A percentile compares a stretch with the other conserved stretches of the same genome.
Evolutionary conservation across 108 stramenopile species (phyloP).

Genomic region (Schizochytrium sp.): DNA sequence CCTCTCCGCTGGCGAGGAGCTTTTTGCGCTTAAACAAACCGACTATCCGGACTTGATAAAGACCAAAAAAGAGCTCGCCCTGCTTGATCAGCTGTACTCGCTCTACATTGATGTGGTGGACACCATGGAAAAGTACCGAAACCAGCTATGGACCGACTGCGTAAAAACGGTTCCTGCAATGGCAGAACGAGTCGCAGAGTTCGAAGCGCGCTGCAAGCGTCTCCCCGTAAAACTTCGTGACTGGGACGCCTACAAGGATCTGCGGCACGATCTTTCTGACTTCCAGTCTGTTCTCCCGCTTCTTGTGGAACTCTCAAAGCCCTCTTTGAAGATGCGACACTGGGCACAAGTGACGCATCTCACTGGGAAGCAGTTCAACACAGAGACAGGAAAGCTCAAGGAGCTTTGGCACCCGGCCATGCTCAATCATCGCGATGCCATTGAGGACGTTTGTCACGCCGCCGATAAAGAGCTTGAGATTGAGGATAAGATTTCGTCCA

Average conservation of each 20-base stretch:
- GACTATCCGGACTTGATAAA: conserved; percentile 41
- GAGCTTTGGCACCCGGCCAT: conserved; percentile 21
- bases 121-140: conserved; percentile 31
- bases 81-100: conserved; percentile 53
- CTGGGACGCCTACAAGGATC: conserved; percentile 44
- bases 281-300: conserved; percentile 48
- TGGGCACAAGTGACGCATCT: conserved; percentile 40
- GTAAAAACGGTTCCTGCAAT: conserved; percentile 31
- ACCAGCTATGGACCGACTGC: conserved; percentile 34
- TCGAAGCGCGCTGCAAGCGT: conserved; percentile 43
- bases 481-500: conserved; percentile 41
- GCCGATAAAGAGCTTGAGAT: conserved; percentile 58
- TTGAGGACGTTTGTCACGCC: conserved; percentile 50
- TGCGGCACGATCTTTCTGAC: conserved; percentile 36
- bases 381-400: not conserved
- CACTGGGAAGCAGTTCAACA: not conserved
- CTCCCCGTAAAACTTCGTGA: conserved; percentile 49
- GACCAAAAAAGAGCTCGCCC: conserved; percentile 48
- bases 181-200: conserved; percentile 32
- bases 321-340: conserved; percentile 49
- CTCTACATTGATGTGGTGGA: conserved; percentile 51
- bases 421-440: not conserved
- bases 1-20: conserved; percentile 48
- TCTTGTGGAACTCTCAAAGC: conserved; percentile 44
- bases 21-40: conserved; percentile 50